Conservation (phyloP, 768 basidiomycete species). For the Amanita exitialis region DNA sequence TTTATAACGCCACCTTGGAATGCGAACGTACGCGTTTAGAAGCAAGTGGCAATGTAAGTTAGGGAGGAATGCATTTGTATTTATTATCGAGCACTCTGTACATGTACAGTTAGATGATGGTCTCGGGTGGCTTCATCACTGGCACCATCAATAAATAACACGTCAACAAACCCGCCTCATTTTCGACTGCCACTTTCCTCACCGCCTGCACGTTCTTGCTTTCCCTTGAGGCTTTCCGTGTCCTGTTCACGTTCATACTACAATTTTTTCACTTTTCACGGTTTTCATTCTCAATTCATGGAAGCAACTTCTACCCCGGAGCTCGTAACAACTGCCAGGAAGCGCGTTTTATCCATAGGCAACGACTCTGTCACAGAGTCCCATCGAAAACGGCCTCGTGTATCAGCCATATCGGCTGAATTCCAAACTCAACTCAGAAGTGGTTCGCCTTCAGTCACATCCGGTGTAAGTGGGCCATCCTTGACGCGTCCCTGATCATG, state of each 20-base stretch:
- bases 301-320: conserved; percentile 5
- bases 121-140: background rate
- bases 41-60: background rate
- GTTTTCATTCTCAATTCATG: conserved; percentile 1
- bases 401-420: conserved; percentile 17
- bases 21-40: background rate
- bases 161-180: conserved; percentile 20
- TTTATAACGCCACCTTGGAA: conserved; percentile 19
- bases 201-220: conserved; percentile 7
- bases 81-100: background rate
- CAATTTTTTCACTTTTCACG: conserved; percentile 6
- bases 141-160: conserved; percentile 21
- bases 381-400: conserved; percentile 21
- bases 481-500: conserved; percentile 8
- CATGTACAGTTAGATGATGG: no score
- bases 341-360: conserved; percentile 22
- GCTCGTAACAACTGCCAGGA: conserved; percentile 14
- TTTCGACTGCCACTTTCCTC: conserved; percentile 9
- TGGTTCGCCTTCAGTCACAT: conserved; percentile 12
- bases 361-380: conserved; percentile 16
- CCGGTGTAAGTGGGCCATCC: conserved; percentile 9
- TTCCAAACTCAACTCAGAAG: conserved; percentile 7
- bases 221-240: background rate
- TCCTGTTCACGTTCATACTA: conserved; percentile 6
- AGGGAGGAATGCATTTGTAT: background rate